Percentiles rank a stretch among this genome's conserved stretches.
Evolutionary conservation across 1,139 yeast genomes (phyloP).

Genomic region (Candida sp.): DNA sequence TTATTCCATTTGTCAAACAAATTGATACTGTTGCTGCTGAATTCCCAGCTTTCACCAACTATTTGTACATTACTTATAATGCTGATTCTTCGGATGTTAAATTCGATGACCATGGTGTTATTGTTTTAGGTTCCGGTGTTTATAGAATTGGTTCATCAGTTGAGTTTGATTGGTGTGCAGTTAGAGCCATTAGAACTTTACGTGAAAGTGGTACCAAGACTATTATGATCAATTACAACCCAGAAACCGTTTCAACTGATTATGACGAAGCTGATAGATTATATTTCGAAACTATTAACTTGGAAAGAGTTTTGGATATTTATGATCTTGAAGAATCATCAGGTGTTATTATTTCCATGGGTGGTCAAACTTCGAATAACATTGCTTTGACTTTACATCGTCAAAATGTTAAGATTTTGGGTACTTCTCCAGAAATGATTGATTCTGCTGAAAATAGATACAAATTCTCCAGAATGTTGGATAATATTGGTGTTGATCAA

Average conservation of each 20-base stretch:
- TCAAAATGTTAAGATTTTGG: slow-evolving; percentile 92
- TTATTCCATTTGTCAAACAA: slow-evolving; percentile 92
- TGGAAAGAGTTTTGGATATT: slow-evolving; percentile 94
- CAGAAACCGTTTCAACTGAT: slow-evolving; percentile 98
- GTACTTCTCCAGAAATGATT: slow-evolving; percentile 98
- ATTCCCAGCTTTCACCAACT: slow-evolving; percentile 96
- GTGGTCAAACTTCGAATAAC: slow-evolving; percentile 98
- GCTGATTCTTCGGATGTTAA: slow-evolving; percentile 86
- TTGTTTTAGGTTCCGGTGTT: slow-evolving; percentile 93
- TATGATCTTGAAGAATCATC: slow-evolving; percentile 88
- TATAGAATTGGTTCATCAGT: slow-evolving; percentile 95
- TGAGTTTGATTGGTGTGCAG: slow-evolving; percentile 97
- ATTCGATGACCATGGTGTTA: slow-evolving; percentile 83
- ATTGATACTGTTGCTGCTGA: slow-evolving; percentile 99
- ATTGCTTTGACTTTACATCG: slow-evolving; percentile 93
- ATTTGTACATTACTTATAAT: slow-evolving; percentile 91
- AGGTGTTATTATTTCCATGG: slow-evolving; percentile 97
- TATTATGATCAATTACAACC: slow-evolving; percentile 96
- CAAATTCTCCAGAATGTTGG: slow-evolving; percentile 97
- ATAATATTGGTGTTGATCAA: slow-evolving; percentile 95
- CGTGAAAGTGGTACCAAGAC: slow-evolving; percentile 88
- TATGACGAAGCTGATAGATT: slow-evolving; percentile 98
- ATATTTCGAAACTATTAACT: slow-evolving; percentile 92
- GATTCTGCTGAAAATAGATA: slow-evolving; percentile 98
- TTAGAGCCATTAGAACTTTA: slow-evolving; percentile 90